These are phyloP conservation scores for Nannochloropsis limnetica DNA, from an alignment of 352 stramenopile species.

Conservation along the genomic window DNA sequence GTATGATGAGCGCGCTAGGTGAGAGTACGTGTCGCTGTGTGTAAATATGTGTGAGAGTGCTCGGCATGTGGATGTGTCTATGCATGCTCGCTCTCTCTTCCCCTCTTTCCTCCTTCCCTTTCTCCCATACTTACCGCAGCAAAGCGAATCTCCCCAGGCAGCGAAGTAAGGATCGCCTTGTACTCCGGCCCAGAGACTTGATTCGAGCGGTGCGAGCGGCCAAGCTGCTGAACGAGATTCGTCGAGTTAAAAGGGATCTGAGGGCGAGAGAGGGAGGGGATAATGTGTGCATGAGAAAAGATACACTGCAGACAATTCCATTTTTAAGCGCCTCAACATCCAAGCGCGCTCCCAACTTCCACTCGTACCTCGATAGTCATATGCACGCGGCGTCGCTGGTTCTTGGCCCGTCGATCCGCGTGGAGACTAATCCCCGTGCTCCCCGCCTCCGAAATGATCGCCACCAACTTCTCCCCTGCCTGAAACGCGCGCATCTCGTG, in stretches of 20 bases:
- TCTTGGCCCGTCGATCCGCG: constrained; percentile 50
- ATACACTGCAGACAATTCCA: constrained; percentile 9
- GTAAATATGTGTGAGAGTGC: no score
- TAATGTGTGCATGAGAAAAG: background rate
- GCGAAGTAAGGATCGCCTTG: constrained; percentile 58
- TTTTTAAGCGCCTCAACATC: background rate
- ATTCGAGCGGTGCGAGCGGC: constrained; percentile 58
- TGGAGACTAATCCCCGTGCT: constrained; percentile 68
- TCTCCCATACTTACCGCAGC: constrained; percentile 56
- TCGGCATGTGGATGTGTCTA: no score
- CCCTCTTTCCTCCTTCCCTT: constrained; percentile 53
- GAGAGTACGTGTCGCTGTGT: no score
- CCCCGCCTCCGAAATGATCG: constrained; percentile 70
- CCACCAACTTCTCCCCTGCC: constrained; percentile 63
- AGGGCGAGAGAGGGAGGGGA: constrained; percentile 7
- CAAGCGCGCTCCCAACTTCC: background rate
- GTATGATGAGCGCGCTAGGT: no score
- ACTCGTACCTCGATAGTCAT: constrained; percentile 67
- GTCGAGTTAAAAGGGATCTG: no score
- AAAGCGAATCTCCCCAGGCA: constrained; percentile 63
- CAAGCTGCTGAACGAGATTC: constrained; percentile 57
- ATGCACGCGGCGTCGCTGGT: constrained; percentile 62
- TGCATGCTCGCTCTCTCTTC: background rate
- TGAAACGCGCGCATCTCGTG: constrained; percentile 57
- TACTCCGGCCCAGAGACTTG: constrained; percentile 61